Conservation (phyloP, 805 yeast species). For the Helenozyma rhizophorensis region DNA sequence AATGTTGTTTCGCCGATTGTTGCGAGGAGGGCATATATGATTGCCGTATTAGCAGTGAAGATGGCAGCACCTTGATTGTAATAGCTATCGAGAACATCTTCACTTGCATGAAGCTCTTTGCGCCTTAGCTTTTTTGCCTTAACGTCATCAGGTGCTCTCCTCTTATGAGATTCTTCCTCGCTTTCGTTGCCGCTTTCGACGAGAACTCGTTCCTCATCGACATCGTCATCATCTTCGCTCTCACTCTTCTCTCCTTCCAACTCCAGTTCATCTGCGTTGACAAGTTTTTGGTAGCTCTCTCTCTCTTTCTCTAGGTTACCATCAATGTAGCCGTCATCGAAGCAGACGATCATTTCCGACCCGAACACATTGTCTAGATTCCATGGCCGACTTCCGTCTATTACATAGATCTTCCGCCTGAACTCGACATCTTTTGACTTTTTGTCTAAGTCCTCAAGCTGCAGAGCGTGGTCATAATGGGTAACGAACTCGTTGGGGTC, state of each 20-base stretch:
- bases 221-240: conserved; percentile 15
- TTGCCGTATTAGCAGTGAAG: conserved; percentile 70
- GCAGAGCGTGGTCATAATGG: conserved; percentile 9
- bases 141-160: conserved; percentile 22
- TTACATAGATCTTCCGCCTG: conserved; percentile 65
- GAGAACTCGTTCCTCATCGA: conserved; percentile 30
- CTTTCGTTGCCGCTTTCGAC: conserved; percentile 25
- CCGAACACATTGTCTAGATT: conserved; percentile 90
- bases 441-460: conserved; percentile 18
- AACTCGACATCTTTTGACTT: conserved; percentile 17
- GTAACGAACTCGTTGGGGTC: conserved; percentile 48
- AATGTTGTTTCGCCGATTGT: conserved; percentile 75
- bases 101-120: conserved; percentile 40
- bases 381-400: conserved; percentile 97
- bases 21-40: conserved; percentile 74
- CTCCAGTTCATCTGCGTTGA: conserved; percentile 23
- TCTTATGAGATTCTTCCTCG: conserved; percentile 24
- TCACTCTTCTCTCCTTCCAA: conserved; percentile 15
- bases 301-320: conserved; percentile 52
- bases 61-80: conserved; percentile 81
- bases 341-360: conserved; percentile 67
- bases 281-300: conserved; percentile 55
- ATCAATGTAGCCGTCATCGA: conserved; percentile 81
- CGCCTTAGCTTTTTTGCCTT: conserved; percentile 37
- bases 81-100: conserved; percentile 63